Evolutionary conservation across 2,329 filamentous ascomycete genomes (phyloP), one percentile per base, ranked within the genome.

Genomic region (Fusarium sp.): DNA sequence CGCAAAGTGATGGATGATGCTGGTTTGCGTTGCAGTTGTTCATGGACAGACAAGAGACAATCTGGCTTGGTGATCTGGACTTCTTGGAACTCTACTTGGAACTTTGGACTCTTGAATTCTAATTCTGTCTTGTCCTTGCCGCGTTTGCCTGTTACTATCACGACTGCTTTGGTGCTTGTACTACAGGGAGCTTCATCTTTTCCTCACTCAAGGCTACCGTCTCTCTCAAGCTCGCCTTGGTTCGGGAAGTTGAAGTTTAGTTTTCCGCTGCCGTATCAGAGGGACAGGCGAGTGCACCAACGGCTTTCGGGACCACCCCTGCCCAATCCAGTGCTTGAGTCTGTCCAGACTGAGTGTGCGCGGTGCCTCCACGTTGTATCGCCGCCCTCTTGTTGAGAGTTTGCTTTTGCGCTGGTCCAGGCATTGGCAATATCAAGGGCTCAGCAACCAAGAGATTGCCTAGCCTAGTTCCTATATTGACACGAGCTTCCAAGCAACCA

Each of bases 301-400:
- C 63, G 34, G 52, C 58, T 47, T 57, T 41, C 58, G 58, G 55
- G 68, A 59, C 67, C 58, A 68, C 55, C 68, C 59, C 52, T 70
- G 52, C 67, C 52, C 51, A 61, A 55, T 38, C 58, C 47, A 61
- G 51, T 71, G 55, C 67, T 55, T 52, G 48, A 65, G 54, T 70
- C 45, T 62, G 52, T 65, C 57, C 58, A 59, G 55, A 43, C 54
- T 52, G 59, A 65, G 55, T 71, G 64, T 69, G 40, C 60, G 65
- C 54, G 54, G 58, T 61, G 51, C 59, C 53, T 71, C 64, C 58
- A 70, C 68, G 52, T 71, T 65, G 52, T 71, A 61, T 70, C 52
- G 48, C 52, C 48, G 34, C 40, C 38, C 47, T 61, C 30, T 41
- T 68, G 45, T 61, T 62, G 59, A 61, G 55, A 58, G 18, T 52